A percentile compares a stretch with the other conserved stretches of the same genome.
Evolutionary conservation across 495 filamentous ascomycete genomes (phyloP).

Genomic region (Cairneyella variabilis): DNA sequence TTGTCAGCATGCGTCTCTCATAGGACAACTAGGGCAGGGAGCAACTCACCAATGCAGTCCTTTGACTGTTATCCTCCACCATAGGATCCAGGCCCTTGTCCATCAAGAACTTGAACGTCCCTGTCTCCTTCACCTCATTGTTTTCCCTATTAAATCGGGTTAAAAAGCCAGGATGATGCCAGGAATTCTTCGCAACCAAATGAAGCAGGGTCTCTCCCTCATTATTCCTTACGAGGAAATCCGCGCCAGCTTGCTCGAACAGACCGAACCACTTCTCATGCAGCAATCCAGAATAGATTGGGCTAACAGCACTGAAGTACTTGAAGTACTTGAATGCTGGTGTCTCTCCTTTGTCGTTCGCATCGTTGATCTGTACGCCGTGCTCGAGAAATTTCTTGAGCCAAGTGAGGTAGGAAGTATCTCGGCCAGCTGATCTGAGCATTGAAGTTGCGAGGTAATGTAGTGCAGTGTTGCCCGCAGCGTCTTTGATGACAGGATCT

Average conservation of each 20-base stretch:
- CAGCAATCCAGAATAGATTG: too few relatives aligned
- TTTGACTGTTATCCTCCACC: slow-evolving; percentile 25
- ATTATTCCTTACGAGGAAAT: neutral
- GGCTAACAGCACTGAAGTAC: too few relatives aligned
- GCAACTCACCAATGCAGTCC: slow-evolving; percentile 16
- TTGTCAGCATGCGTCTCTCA: neutral
- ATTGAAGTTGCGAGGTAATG: slow-evolving; percentile 13
- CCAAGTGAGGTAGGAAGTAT: neutral
- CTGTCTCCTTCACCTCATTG: neutral
- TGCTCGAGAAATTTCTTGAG: slow-evolving; percentile 17
- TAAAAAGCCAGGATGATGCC: neutral
- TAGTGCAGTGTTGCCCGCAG: slow-evolving; percentile 23
- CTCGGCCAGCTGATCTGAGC: neutral
- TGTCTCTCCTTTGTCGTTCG: slow-evolving; percentile 29
- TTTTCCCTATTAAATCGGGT: neutral
- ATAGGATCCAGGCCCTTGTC: slow-evolving; percentile 26
- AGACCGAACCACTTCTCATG: too few relatives aligned
- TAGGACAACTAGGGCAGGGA: neutral
- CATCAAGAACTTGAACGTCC: slow-evolving; percentile 25
- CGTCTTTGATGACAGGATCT: slow-evolving; percentile 12
- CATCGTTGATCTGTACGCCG: slow-evolving; percentile 27
- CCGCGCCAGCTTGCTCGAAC: slow-evolving; percentile 1
- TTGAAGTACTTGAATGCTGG: neutral
- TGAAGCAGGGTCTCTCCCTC: slow-evolving; percentile 2
- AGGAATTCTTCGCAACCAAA: neutral